These are phyloP conservation scores for Salvia hispanica DNA, from an alignment of 257 asterid genomes.

Conservation along the genomic window DNA sequence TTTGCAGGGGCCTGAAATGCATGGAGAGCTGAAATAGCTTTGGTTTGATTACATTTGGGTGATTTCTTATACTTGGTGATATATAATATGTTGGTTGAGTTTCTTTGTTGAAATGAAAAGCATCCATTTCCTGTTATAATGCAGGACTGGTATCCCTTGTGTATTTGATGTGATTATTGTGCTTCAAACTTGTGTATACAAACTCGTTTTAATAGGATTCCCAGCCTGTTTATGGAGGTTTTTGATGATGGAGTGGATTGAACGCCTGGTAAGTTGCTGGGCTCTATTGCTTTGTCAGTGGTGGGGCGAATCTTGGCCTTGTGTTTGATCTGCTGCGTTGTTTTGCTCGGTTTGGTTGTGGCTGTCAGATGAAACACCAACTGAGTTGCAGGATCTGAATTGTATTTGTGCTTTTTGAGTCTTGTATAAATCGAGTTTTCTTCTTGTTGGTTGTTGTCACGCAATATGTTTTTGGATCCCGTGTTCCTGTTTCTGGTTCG, in stretches of 20 bases:
- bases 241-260: slow-evolving; percentile 14
- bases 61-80: slow-evolving; percentile 10
- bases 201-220: neutral
- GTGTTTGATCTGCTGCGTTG: neutral
- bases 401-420: neutral
- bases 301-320: neutral
- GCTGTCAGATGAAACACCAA: neutral
- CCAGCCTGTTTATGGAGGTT: neutral
- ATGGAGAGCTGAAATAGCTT: slow-evolving; percentile 51
- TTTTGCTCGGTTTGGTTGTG: neutral
- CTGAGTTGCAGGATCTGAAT: neutral
- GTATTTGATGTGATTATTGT: slow-evolving; percentile 1
- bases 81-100: slow-evolving; percentile 7
- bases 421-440: neutral
- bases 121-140: neutral
- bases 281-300: neutral
- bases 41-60: slow-evolving; percentile 10
- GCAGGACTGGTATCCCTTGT: slow-evolving; percentile 20
- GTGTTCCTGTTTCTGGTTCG: neutral
- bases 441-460: neutral
- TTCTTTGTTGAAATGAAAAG: slow-evolving; percentile 11
- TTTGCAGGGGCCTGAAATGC: slow-evolving; percentile 88
- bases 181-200: slow-evolving; percentile 28
- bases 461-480: neutral
- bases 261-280: neutral